phyloP scores from a whole-genome alignment of 1,284 basidiomycete genomes.

The Cystobasidium sp. region DNA sequence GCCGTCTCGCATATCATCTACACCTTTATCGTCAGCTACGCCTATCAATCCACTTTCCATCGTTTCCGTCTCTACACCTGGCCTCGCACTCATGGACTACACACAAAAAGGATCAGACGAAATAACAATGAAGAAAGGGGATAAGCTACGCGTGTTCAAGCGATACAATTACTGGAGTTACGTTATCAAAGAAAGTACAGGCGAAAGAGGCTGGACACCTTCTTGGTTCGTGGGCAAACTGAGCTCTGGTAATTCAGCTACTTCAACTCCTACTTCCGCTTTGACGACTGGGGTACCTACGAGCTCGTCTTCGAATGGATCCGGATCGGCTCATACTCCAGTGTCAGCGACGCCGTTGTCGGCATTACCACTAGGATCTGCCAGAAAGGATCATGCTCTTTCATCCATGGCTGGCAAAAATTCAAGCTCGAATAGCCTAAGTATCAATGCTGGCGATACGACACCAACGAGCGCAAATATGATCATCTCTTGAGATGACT shows the following conservation, averaged over 20 bases:
- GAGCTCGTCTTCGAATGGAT: background rate
- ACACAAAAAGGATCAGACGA: conserved; percentile 87
- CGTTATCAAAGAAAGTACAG: conserved; percentile 45
- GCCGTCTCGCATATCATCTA: conserved; percentile 56
- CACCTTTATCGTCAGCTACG: conserved; percentile 54
- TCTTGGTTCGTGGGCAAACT: conserved; percentile 45
- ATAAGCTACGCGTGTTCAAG: conserved; percentile 89
- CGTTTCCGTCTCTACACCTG: conserved; percentile 90
- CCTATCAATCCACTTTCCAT: conserved; percentile 85
- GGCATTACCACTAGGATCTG: background rate
- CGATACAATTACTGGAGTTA: conserved; percentile 77
- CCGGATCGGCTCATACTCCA: conserved; percentile 1
- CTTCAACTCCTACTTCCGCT: conserved; percentile 42
- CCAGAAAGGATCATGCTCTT: background rate
- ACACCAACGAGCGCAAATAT: conserved; percentile 40
- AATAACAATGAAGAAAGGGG: conserved; percentile 80
- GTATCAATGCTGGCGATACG: conserved; percentile 14
- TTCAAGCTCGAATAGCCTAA: background rate
- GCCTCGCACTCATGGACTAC: conserved; percentile 93
- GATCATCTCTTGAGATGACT: background rate
- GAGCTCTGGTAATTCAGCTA: conserved; percentile 12
- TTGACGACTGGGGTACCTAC: conserved; percentile 13
- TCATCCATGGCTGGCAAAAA: conserved; percentile 1
- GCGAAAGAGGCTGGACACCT: conserved; percentile 46
- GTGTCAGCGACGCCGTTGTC: conserved; percentile 16